These are phyloP conservation scores for Fallopia convolvulus DNA, from an alignment of 148 eudicot genomes.

Conservation along the genomic window DNA sequence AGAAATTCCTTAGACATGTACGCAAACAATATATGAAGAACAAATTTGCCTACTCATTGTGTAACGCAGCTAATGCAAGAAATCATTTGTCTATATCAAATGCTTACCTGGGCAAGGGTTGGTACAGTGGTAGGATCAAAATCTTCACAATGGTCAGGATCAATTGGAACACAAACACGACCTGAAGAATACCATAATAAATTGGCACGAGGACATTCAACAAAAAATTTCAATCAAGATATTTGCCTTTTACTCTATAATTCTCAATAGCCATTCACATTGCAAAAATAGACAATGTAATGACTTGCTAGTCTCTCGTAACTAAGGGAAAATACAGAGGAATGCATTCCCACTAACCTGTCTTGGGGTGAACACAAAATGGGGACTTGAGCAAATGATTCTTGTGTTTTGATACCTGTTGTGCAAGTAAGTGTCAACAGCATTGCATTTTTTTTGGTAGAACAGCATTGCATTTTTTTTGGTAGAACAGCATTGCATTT, in stretches of 20 bases:
- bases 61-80: not conserved
- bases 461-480: too few relatives aligned
- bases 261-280: not conserved
- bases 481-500: too few relatives aligned
- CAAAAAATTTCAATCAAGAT: not conserved
- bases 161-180: constrained; percentile 86
- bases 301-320: not conserved
- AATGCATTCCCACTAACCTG: constrained; percentile 45
- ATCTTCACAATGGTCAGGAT: constrained; percentile 70
- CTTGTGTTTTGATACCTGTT: constrained; percentile 92
- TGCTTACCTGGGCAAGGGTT: constrained; percentile 70
- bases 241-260: not conserved
- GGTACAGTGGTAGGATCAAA: constrained; percentile 85
- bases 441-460: not conserved
- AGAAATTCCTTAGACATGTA: not conserved
- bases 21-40: not conserved
- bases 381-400: constrained; percentile 95
- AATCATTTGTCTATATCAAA: not conserved
- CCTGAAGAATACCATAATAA: constrained; percentile 34
- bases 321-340: not conserved
- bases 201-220: not conserved
- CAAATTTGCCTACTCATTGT: not conserved
- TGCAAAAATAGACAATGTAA: constrained; percentile 1
- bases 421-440: not conserved
- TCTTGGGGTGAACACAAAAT: constrained; percentile 89